A percentile compares a stretch with the other conserved stretches of the same genome.
phyloP scores from a whole-genome alignment of 225 moss, liverwort and hornwort genomes.

The Climacium dendroides region DNA sequence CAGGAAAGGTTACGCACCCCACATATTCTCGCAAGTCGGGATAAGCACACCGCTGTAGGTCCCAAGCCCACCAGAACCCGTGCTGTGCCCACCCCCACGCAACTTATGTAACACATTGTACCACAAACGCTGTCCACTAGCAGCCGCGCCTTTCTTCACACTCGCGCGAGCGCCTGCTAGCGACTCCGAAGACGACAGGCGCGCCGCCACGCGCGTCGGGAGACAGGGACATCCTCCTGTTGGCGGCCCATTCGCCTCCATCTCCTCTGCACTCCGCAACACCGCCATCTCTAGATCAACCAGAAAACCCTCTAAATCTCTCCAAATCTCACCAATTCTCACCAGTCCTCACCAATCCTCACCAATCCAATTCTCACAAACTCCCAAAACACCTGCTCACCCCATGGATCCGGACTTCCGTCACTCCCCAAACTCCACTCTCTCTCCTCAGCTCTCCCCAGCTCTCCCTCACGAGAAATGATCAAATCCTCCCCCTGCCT shows the following conservation, averaged over 20 bases:
- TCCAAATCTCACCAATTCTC: neutral
- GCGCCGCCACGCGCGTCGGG: conserved; percentile 18
- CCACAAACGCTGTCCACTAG: conserved; percentile 12
- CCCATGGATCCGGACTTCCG: neutral
- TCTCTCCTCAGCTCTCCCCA: neutral
- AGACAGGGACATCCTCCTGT: conserved; percentile 8
- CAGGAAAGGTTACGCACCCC: conserved; percentile 32
- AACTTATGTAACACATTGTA: conserved; percentile 28
- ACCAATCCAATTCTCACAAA: neutral
- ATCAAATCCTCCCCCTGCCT: neutral
- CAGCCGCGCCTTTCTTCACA: conserved; percentile 18
- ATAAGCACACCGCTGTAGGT: conserved; percentile 84
- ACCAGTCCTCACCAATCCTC: neutral
- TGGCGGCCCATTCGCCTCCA: neutral
- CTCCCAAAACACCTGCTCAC: neutral
- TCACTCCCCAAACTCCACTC: neutral
- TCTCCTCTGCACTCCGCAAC: neutral
- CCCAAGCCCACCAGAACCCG: conserved; percentile 33
- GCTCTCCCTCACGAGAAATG: neutral
- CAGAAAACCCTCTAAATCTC: neutral
- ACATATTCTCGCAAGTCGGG: conserved; percentile 97
- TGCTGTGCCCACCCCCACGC: neutral
- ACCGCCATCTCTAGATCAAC: conserved; percentile 4
- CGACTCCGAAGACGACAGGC: conserved; percentile 41
- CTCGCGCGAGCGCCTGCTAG: conserved; percentile 20